These are phyloP conservation scores for Kickxella alabastrina DNA, from an alignment of 192 early-diverging fungal genomes.

Conservation along the genomic window DNA sequence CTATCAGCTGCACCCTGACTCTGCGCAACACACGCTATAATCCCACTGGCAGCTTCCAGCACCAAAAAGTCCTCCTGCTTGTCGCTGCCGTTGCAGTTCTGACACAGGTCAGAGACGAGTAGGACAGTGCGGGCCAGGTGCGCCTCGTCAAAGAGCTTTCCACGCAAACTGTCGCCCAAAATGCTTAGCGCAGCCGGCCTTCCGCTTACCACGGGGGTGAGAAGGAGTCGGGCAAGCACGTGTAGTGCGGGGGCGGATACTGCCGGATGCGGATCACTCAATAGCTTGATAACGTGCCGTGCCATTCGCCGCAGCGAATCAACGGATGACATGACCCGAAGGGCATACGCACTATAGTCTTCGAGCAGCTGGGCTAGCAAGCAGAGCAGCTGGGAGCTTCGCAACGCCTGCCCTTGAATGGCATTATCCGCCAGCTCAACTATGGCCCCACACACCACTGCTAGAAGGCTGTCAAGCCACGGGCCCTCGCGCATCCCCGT, in stretches of 20 bases:
- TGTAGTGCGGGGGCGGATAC: constrained; percentile 35
- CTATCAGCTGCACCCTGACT: background rate
- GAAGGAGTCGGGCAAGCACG: constrained; percentile 24
- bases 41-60: constrained; percentile 15
- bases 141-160: constrained; percentile 35
- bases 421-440: background rate
- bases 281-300: constrained; percentile 29
- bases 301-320: constrained; percentile 13
- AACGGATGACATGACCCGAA: background rate
- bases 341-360: constrained; percentile 1
- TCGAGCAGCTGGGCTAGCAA: constrained; percentile 10
- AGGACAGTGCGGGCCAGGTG: constrained; percentile 35
- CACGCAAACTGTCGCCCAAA: constrained; percentile 16
- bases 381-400: constrained; percentile 13
- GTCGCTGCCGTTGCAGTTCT: constrained; percentile 24
- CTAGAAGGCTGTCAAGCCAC: constrained; percentile 3
- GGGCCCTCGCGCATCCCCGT: background rate
- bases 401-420: too few relatives aligned
- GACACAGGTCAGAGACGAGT: constrained; percentile 29
- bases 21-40: constrained; percentile 7
- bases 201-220: constrained; percentile 2
- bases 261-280: constrained; percentile 22
- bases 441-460: constrained; percentile 1
- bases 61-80: constrained; percentile 15
- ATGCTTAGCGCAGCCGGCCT: constrained; percentile 6